Evolutionary conservation across 345 rosid genomes (phyloP), one percentile per base, ranked within the genome.

Genomic region (Gossypium rotundifolium): DNA sequence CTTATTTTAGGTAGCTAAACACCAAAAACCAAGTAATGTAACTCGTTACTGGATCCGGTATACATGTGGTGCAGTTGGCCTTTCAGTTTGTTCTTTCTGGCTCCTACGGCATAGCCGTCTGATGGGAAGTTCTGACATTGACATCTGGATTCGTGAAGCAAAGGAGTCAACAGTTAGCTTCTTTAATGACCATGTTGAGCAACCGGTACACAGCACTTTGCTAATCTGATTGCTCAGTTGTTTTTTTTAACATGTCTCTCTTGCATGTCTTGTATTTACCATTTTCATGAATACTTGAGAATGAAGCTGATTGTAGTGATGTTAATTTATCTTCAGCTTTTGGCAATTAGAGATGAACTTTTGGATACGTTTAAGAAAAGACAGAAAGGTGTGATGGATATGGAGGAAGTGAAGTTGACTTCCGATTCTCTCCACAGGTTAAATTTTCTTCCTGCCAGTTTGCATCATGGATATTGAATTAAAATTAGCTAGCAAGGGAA

Each of bases 361-460:
- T 92, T 92, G 81, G 97, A 92, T 70, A 95, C 98, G 73, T 92
- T 95, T 83, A 91, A 89, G 85, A 95, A 91, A 86, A 87, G 97
- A 83, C 90, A 94, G 63, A 90, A 89, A 86, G 97, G 97, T 64
- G 88, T 88, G 60, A 92, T 92, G 98, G 97, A 92, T 75, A 73
- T 74, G 55, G 94, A 89, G 81, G 99, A 95, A 90, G 93, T 95
- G 59, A 90, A 85, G 78, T 79, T 92, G 85, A 95, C 99, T 68
- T 80, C 91, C 42, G 84, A 87, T 78, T 92, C 99, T 55, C 87
- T 95, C 62, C 99, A 85, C 79, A 88, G 97, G 98, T 92, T 65
- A 59, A 73, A 23, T 20, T 80, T 51, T 29, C 10, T 51, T 29
- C 9, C 10, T 51, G 0, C 29, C 25, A 16, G 16, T 51, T 2